These are phyloP conservation scores for Combretum micranthum DNA, from an alignment of 345 rosid species.

Conservation along the genomic window DNA sequence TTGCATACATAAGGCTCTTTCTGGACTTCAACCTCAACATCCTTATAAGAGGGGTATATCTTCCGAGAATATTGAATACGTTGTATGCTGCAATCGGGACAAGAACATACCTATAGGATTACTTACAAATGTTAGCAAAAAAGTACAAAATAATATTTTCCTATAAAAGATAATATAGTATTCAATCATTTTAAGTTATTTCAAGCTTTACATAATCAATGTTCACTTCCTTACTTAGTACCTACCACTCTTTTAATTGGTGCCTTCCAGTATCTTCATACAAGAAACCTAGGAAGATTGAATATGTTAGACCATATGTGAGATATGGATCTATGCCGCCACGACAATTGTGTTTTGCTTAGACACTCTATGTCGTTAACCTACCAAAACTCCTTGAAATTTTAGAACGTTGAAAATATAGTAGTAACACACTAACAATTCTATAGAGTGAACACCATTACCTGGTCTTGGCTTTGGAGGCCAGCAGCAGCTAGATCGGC, in stretches of 20 bases:
- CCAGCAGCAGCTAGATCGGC: constrained; percentile 15
- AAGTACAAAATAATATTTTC: too few species aligned
- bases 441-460: not conserved
- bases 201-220: too few species aligned
- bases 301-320: constrained; percentile 12
- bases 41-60: constrained; percentile 52
- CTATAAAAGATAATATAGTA: too few species aligned
- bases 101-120: constrained; percentile 49
- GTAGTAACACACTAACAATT: not conserved
- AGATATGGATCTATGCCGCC: constrained; percentile 5
- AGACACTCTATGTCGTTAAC: not conserved
- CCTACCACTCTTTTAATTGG: constrained; percentile 3
- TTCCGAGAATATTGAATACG: constrained; percentile 50
- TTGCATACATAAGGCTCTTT: constrained; percentile 38
- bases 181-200: too few species aligned
- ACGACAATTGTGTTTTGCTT: constrained; percentile 8
- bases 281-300: constrained; percentile 14
- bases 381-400: not conserved
- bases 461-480: constrained; percentile 7
- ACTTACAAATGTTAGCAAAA: not conserved
- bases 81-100: constrained; percentile 63
- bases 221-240: too few species aligned
- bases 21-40: constrained; percentile 62
- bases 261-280: constrained; percentile 9
- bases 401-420: not conserved